Evolutionary conservation across 2,329 filamentous ascomycete species (phyloP).

Genomic region (Xylaria sp.): DNA sequence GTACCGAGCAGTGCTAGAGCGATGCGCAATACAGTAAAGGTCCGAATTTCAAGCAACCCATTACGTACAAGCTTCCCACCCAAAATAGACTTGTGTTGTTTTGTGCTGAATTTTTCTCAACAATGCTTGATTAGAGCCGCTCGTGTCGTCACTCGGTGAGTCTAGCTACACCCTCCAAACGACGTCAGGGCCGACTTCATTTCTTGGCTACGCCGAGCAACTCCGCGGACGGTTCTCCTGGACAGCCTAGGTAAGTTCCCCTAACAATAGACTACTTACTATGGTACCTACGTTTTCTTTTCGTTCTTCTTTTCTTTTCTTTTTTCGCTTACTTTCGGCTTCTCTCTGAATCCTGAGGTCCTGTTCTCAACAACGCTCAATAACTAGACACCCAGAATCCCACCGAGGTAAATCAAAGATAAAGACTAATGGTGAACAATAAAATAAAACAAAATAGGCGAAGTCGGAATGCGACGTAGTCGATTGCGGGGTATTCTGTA

Average conservation of each 20-base stretch:
- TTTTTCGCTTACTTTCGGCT: neutral
- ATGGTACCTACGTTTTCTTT: neutral
- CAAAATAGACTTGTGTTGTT: slow-evolving; percentile 24
- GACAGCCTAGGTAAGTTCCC: neutral
- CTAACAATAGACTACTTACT: neutral
- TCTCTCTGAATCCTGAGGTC: neutral
- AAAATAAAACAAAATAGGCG: neutral
- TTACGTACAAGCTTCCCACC: slow-evolving; percentile 48
- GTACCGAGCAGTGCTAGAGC: neutral
- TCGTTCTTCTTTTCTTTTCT: neutral
- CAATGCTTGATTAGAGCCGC: neutral
- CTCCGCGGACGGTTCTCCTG: slow-evolving; percentile 38
- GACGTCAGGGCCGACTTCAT: neutral
- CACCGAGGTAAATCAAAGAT: neutral
- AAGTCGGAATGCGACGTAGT: slow-evolving; percentile 19
- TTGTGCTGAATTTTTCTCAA: neutral
- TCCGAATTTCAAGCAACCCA: slow-evolving; percentile 31
- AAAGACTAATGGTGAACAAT: neutral
- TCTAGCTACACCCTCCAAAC: slow-evolving; percentile 27
- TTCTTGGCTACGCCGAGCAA: slow-evolving; percentile 29
- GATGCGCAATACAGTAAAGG: neutral
- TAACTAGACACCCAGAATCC: neutral
- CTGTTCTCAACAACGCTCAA: neutral
- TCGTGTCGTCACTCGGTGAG: slow-evolving; percentile 33
- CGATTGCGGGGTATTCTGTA: slow-evolving; percentile 26